Evolutionary conservation across 2,329 filamentous ascomycete species (phyloP).

Genomic region (Colletotrichum lentis): DNA sequence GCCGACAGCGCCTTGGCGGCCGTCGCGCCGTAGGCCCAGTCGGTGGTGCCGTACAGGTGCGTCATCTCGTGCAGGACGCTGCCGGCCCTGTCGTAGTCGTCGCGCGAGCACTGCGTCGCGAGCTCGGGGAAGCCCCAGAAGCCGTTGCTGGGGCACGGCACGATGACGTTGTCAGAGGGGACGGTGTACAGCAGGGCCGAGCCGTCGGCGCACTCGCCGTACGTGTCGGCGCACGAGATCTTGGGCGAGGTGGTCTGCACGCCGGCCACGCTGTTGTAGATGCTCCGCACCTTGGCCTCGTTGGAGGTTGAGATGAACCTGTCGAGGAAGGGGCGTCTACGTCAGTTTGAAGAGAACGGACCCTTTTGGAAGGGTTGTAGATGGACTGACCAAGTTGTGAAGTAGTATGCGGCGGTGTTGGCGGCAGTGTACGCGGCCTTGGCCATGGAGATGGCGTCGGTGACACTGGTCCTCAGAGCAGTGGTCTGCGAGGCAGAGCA

Average conservation of each 20-base stretch:
- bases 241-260: constrained; percentile 33
- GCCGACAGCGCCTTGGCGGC: constrained; percentile 32
- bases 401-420: constrained; percentile 15
- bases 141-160: constrained; percentile 36
- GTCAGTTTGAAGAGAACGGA: too few species aligned
- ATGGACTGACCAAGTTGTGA: too few species aligned
- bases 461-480: constrained; percentile 23
- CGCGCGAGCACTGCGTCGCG: constrained; percentile 23
- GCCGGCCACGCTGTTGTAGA: constrained; percentile 31
- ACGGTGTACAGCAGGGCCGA: constrained; percentile 34
- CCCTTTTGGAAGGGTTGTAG: too few species aligned
- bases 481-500: constrained; percentile 26
- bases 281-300: constrained; percentile 27
- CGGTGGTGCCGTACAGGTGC: constrained; percentile 31
- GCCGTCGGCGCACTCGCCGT: constrained; percentile 31
- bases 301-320: constrained; percentile 34
- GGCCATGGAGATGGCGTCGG: constrained; percentile 34
- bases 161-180: constrained; percentile 33
- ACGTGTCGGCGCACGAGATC: constrained; percentile 34
- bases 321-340: too few species aligned
- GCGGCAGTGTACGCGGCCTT: constrained; percentile 30
- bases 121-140: constrained; percentile 35
- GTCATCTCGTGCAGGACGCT: constrained; percentile 35
- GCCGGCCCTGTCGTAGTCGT: constrained; percentile 34
- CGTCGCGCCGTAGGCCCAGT: constrained; percentile 26